phyloP scores from a whole-genome alignment of 768 basidiomycete species.

The Agaricus bisporus region DNA sequence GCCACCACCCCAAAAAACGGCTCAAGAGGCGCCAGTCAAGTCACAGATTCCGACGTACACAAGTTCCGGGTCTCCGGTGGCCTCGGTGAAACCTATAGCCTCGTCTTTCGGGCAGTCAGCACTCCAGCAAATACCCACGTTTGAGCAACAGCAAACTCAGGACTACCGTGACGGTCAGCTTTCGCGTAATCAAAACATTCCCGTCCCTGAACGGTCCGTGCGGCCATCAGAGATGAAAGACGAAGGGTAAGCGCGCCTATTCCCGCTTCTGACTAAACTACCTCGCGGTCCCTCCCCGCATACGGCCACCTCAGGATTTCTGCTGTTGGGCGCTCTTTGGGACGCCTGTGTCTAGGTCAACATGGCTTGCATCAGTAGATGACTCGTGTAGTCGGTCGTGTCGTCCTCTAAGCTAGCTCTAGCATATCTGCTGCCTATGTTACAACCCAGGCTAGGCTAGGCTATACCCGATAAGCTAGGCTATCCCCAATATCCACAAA shows the following conservation, averaged over 20 bases:
- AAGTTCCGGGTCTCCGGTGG: conserved; percentile 15
- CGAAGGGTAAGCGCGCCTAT: conserved; percentile 80
- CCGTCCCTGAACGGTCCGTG: conserved; percentile 56
- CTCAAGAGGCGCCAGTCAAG: conserved; percentile 17
- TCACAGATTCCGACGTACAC: conserved; percentile 25
- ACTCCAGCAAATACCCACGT: conserved; percentile 75
- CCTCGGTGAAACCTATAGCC: not conserved
- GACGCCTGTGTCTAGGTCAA: conserved; percentile 17
- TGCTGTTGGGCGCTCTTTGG: conserved; percentile 10
- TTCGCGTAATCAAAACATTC: conserved; percentile 33
- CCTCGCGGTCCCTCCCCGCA: conserved; percentile 25
- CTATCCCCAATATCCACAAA: conserved; percentile 22
- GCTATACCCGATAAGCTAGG: conserved; percentile 19
- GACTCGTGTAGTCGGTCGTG: conserved; percentile 57
- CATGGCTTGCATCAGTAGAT: conserved; percentile 33
- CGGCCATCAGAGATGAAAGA: conserved; percentile 93
- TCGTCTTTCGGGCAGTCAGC: conserved; percentile 21
- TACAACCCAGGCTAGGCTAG: conserved; percentile 78
- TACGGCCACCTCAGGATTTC: conserved; percentile 11
- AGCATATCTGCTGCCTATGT: conserved; percentile 57
- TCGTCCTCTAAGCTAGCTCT: conserved; percentile 63
- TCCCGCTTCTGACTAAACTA: conserved; percentile 20
- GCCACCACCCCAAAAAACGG: conserved; percentile 15
- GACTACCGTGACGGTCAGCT: conserved; percentile 41
- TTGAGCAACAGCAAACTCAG: conserved; percentile 54